Evolutionary conservation across 2,329 filamentous ascomycete genomes (phyloP).

Genomic region (Fusarium abutilonis): DNA sequence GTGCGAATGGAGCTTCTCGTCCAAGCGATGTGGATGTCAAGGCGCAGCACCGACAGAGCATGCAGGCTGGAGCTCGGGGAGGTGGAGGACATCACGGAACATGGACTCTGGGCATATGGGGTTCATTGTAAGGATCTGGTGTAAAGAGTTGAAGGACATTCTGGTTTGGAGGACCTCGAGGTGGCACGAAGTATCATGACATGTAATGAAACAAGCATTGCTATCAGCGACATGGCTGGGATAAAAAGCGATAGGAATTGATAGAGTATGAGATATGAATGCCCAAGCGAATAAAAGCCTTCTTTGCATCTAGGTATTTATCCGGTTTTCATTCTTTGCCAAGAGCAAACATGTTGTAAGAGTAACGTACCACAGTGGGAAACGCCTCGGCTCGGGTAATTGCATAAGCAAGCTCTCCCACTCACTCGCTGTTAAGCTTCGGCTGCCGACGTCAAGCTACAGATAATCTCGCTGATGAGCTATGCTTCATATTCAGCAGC

Average conservation of each 20-base stretch:
- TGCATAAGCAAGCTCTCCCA: conserved; percentile 43
- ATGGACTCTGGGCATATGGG: conserved; percentile 73
- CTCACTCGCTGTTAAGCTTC: conserved; percentile 32
- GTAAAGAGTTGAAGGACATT: not conserved
- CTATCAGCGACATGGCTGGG: not conserved
- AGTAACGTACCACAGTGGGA: not conserved
- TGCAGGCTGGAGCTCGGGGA: conserved; percentile 61
- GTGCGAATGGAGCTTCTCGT: conserved; percentile 68
- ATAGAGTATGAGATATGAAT: conserved; percentile 22
- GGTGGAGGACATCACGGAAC: conserved; percentile 55
- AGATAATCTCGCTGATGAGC: conserved; percentile 19
- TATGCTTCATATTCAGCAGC: conserved; percentile 37
- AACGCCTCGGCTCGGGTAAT: conserved; percentile 44
- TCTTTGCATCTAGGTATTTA: conserved; percentile 4
- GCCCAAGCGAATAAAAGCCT: not conserved
- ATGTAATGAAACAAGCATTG: conserved; percentile 14
- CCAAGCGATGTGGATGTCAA: conserved; percentile 68
- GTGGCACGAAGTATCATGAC: conserved; percentile 13
- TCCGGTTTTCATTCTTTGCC: not conserved
- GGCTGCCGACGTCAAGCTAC: conserved; percentile 30
- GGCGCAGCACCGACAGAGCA: conserved; percentile 69
- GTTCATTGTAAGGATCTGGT: conserved; percentile 53
- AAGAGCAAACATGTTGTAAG: conserved; percentile 7
- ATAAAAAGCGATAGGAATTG: not conserved
- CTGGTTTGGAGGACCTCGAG: not conserved